Base-by-base conservation (phyloP, 164 flowering plant species). In the Vitis labrusca region DNA sequence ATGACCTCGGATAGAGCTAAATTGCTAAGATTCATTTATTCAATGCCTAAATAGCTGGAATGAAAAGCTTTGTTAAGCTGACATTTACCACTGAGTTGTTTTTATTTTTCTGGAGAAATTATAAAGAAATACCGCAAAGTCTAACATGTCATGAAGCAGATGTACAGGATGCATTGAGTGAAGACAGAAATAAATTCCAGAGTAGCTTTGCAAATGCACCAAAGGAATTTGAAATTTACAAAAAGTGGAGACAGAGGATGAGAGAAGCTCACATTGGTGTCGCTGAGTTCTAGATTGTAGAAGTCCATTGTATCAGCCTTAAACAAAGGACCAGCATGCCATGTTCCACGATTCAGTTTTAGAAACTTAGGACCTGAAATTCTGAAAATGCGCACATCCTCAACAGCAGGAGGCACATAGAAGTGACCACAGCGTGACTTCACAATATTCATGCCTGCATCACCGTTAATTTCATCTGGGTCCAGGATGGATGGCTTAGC, bases 251-350 rank as follows among this genome's bases (percentile, higher is more conserved):
- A n/a, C 29, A 32, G 30, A 23, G 55, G 17, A 10, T 19, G 57
- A 23, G 8, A 60, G 57, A 58, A 48, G 59, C 97, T 90, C 50
- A 92, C 99, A 84, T 94, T 91, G 72, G 99, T 94, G 64, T 94
- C 79, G 76, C 88, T 92, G 55, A 92, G 82, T 72, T 94, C 99
- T 49, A 94, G 73, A 64, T 92, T 94, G 85, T 90, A 92, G 81
- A 94, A 92, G 66, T 89, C 97, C 94, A 91, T 90, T 2, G 73
- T 5, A 50, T 83, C 76, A 1, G 69, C 73, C 73, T 65, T 76
- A 67, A 89, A 92, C 69, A 92, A 66, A 15, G 99, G 99, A 48
- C 99, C 99, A 0, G 98, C 97, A 81, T 94, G 99, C 99, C 99
- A 94, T 51, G 99, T 92, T 74, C 99, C 99, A 3, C 65, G 71